Percentiles rank a stretch among this genome's conserved stretches.
Evolutionary conservation across 345 rosid species (phyloP).

Genomic region (Limnanthes douglasii): DNA sequence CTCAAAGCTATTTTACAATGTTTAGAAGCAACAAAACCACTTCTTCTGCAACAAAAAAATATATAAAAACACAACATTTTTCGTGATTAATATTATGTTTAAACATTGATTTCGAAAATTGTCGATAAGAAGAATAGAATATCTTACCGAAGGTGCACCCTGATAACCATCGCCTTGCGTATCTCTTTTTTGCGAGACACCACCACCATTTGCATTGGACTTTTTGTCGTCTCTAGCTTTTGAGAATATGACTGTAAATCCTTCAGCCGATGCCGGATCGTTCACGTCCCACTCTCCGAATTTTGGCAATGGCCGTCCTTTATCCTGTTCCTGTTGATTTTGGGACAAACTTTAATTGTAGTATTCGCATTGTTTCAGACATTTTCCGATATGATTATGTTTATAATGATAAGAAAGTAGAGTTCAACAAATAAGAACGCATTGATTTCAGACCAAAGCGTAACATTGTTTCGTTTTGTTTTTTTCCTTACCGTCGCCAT

Average conservation of each 20-base stretch:
- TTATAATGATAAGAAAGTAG: too few relatives aligned
- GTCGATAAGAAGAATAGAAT: not conserved
- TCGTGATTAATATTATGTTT: not conserved
- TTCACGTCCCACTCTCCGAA: constrained; percentile 74
- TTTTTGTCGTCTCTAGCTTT: constrained; percentile 61
- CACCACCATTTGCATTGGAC: constrained; percentile 20
- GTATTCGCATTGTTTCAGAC: too few relatives aligned
- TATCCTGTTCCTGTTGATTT: constrained; percentile 24
- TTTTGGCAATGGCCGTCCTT: constrained; percentile 50
- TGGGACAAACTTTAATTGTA: too few relatives aligned
- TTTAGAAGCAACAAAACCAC: constrained; percentile 59
- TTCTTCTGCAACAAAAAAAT: constrained; percentile 37
- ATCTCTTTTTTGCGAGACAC: constrained; percentile 17
- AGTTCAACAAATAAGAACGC: too few relatives aligned
- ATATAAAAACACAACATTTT: not conserved
- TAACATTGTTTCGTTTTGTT: too few relatives aligned
- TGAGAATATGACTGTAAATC: constrained; percentile 53
- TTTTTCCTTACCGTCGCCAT: too few relatives aligned
- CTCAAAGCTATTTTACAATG: not conserved
- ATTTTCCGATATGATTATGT: too few relatives aligned
- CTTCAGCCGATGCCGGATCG: constrained; percentile 66
- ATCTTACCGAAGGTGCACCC: constrained; percentile 15
- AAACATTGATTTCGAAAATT: too few relatives aligned
- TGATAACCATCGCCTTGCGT: constrained; percentile 7
- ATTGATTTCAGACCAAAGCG: too few relatives aligned